These are phyloP conservation scores for Eimeria sp. DNA, from an alignment of 169 alveolate genomes.

Conservation along the genomic window DNA sequence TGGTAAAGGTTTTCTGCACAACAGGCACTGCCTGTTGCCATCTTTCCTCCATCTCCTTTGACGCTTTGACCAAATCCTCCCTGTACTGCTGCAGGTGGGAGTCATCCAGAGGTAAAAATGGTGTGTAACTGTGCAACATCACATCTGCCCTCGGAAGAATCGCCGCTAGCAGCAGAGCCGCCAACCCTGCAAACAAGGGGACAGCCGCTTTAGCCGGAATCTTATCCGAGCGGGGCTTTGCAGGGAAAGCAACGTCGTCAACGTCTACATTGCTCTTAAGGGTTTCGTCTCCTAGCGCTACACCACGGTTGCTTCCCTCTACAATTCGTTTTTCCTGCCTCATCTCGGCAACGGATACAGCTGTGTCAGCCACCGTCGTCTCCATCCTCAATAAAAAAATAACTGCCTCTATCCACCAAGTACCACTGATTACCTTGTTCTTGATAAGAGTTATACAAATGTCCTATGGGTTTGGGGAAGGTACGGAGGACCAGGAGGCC, in stretches of 20 bases:
- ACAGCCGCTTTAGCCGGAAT: not conserved
- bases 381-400: not conserved
- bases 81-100: not conserved
- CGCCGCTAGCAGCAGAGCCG: not conserved
- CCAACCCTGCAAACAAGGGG: not conserved
- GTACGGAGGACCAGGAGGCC: not conserved
- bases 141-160: not conserved
- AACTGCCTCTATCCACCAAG: not conserved
- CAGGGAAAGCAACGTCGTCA: no score
- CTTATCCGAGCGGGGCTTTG: not conserved
- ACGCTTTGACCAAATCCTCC: not conserved
- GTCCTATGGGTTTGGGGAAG: not conserved
- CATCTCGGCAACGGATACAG: no score
- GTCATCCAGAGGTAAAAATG: not conserved
- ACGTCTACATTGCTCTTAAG: not conserved
- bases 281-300: not conserved
- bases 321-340: no score
- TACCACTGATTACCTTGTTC: not conserved
- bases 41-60: not conserved
- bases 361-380: not conserved
- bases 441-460: not conserved
- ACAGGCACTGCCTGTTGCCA: not conserved
- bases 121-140: not conserved
- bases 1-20: not conserved
- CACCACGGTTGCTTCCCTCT: no score